Conservation (phyloP, 768 basidiomycete species). For the Leccinum imitatum region DNA sequence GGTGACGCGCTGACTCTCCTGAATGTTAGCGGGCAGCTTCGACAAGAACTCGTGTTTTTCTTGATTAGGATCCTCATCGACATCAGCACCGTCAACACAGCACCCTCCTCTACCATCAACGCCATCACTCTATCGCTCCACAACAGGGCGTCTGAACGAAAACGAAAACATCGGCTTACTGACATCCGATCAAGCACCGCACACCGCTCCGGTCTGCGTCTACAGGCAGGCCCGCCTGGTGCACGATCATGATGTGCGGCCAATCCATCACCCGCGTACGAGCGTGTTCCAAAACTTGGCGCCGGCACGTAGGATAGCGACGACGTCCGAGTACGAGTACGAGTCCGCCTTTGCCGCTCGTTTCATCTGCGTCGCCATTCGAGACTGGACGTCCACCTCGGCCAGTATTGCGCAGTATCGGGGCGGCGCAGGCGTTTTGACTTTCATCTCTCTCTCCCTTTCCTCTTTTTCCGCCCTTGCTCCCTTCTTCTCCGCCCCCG, state of each 20-base stretch:
- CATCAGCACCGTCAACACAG: not conserved
- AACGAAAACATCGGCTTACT: too few relatives aligned
- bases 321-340: not conserved
- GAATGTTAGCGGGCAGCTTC: constrained; percentile 45
- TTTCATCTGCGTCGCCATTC: constrained; percentile 45
- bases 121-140: too few relatives aligned
- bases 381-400: constrained; percentile 61
- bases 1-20: constrained; percentile 73
- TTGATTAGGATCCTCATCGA: constrained; percentile 29
- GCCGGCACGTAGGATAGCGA: constrained; percentile 32
- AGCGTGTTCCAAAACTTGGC: constrained; percentile 51
- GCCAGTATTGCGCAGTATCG: constrained; percentile 81
- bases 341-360: constrained; percentile 6
- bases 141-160: too few relatives aligned
- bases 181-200: too few relatives aligned
- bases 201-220: not conserved
- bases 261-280: constrained; percentile 47
- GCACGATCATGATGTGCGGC: constrained; percentile 84
- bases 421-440: constrained; percentile 29
- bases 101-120: too few relatives aligned
- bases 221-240: constrained; percentile 24
- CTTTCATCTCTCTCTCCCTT: constrained; percentile 22
- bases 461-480: not conserved
- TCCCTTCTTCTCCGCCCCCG: not conserved
- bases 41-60: constrained; percentile 48